A percentile compares a stretch with the other conserved stretches of the same genome.
phyloP scores from a whole-genome alignment of 345 rosid species.

The Gossypium arboreum region DNA sequence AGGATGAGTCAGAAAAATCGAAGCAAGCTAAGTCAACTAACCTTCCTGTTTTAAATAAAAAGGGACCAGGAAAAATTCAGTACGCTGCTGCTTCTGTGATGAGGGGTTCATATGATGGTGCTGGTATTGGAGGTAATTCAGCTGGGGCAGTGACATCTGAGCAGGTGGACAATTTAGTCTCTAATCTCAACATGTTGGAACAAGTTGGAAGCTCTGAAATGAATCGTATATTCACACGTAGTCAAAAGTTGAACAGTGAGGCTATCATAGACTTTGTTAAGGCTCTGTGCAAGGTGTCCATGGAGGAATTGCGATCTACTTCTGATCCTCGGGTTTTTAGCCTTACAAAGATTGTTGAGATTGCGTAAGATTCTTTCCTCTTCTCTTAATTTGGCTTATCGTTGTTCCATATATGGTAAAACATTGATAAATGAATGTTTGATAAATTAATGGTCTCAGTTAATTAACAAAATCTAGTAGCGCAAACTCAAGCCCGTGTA shows the following conservation, averaged over 20 bases:
- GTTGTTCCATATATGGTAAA: slow-evolving; percentile 4
- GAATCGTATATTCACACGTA: slow-evolving; percentile 85
- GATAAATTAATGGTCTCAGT: neutral
- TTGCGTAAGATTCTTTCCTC: slow-evolving; percentile 65
- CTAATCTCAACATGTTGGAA: slow-evolving; percentile 91
- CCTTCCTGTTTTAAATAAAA: slow-evolving; percentile 79
- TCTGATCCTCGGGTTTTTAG: slow-evolving; percentile 96
- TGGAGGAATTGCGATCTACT: slow-evolving; percentile 90
- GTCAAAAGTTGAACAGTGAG: slow-evolving; percentile 97
- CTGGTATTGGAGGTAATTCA: slow-evolving; percentile 68
- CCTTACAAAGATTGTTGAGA: slow-evolving; percentile 98
- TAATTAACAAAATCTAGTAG: neutral
- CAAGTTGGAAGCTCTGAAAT: slow-evolving; percentile 84
- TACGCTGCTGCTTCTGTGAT: slow-evolving; percentile 80
- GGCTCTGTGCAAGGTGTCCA: slow-evolving; percentile 98
- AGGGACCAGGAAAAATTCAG: slow-evolving; percentile 82
- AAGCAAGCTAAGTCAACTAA: slow-evolving; percentile 63
- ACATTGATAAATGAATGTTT: neutral
- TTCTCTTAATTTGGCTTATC: slow-evolving; percentile 15
- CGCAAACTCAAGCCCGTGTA: neutral
- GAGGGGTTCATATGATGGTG: slow-evolving; percentile 98
- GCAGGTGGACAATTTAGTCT: slow-evolving; percentile 84
- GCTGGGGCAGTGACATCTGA: slow-evolving; percentile 80
- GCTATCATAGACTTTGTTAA: slow-evolving; percentile 93
- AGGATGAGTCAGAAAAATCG: slow-evolving; percentile 79